phyloP scores from a whole-genome alignment of 1,284 basidiomycete genomes.

The Cryptococcus hybrid region DNA sequence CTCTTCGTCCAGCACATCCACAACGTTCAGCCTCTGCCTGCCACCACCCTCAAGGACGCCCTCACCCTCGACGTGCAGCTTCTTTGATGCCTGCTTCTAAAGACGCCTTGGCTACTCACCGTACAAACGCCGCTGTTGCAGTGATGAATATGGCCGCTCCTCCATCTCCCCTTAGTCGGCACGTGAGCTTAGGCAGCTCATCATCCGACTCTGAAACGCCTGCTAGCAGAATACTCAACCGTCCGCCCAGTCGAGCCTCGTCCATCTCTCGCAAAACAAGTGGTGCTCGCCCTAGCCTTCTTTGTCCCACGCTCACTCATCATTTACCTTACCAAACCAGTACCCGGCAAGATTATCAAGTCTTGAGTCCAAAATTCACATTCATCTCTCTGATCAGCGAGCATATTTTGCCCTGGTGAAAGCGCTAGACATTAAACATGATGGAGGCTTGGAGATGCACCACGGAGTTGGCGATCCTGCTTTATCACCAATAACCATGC shows the following conservation, averaged over 20 bases:
- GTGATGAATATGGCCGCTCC: background rate
- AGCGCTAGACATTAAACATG: conserved; percentile 24
- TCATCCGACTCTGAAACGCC: background rate
- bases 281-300: background rate
- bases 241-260: conserved; percentile 15
- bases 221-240: background rate
- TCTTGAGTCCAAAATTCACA: conserved; percentile 5
- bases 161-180: conserved; percentile 15
- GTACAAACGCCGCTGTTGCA: background rate
- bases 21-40: conserved; percentile 4
- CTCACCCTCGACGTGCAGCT: background rate
- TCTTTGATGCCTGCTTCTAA: background rate
- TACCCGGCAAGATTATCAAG: conserved; percentile 2
- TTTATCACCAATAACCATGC: conserved; percentile 4
- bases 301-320: background rate
- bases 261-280: conserved; percentile 11
- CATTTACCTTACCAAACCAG: background rate
- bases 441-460: background rate
- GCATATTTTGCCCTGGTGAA: conserved; percentile 21
- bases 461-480: background rate
- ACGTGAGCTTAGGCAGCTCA: conserved; percentile 14
- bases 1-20: background rate
- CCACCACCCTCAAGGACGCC: background rate
- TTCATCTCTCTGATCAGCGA: conserved; percentile 28
- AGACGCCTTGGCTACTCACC: background rate